phyloP scores from a whole-genome alignment of 2,329 filamentous ascomycete genomes.

The Fusarium udum region DNA sequence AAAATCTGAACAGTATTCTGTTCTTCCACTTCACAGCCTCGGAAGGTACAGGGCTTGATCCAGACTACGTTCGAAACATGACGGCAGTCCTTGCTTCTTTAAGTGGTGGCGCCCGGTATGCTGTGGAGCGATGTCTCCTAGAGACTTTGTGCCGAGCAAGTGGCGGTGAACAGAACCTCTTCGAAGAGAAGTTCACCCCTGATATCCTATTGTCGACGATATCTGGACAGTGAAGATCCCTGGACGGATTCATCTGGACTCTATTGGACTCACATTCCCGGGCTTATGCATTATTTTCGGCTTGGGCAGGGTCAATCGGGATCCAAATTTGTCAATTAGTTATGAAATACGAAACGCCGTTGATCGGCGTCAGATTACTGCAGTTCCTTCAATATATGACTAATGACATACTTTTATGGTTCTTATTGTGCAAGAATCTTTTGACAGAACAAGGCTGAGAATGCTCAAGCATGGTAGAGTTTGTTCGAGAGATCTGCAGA shows the following conservation, averaged over 20 bases:
- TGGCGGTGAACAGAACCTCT: background rate
- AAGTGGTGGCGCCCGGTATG: background rate
- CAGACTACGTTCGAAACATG: background rate
- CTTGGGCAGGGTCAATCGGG: rapidly evolving
- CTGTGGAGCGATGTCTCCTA: background rate
- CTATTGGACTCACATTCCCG: background rate
- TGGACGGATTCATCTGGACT: too few species aligned
- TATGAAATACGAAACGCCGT: background rate
- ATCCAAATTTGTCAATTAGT: background rate
- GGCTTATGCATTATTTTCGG: background rate
- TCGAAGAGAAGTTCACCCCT: background rate
- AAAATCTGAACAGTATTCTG: background rate
- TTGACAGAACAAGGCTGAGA: background rate
- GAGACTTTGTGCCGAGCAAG: background rate
- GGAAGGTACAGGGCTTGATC: background rate
- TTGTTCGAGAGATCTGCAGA: background rate
- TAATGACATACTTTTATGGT: background rate
- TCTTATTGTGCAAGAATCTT: too few species aligned
- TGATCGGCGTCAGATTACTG: background rate
- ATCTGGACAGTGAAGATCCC: background rate
- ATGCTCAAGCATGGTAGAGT: background rate
- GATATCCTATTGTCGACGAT: background rate
- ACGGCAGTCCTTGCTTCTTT: background rate
- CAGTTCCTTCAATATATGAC: background rate
- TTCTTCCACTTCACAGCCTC: background rate